phyloP scores from a whole-genome alignment of 148 eudicot genomes.

The Amaranthus palmeri region DNA sequence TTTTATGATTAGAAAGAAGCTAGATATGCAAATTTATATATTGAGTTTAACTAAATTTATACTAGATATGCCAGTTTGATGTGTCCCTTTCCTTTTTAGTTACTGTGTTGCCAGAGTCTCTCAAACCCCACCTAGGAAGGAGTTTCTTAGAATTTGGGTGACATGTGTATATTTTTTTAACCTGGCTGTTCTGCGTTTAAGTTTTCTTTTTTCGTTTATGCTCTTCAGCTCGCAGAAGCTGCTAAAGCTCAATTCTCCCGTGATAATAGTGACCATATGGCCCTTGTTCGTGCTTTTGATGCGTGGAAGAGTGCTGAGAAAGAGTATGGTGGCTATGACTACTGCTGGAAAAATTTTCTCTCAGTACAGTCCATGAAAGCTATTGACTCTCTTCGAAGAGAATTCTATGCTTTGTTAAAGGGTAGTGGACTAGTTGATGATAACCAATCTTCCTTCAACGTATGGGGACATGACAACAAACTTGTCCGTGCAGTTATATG shows the following conservation, averaged over 20 bases:
- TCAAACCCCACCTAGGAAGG: too few relatives aligned
- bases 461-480: slow-evolving; percentile 66
- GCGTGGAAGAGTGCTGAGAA: slow-evolving; percentile 90
- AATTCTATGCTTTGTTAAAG: slow-evolving; percentile 71
- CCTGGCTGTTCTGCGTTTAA: neutral
- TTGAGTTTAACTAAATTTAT: too few relatives aligned
- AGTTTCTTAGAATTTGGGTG: too few relatives aligned
- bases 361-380: slow-evolving; percentile 94
- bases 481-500: slow-evolving; percentile 82
- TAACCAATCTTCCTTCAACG: slow-evolving; percentile 39
- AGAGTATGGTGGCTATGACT: slow-evolving; percentile 67
- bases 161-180: too few relatives aligned
- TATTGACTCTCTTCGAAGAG: slow-evolving; percentile 82
- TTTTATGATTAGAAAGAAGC: neutral
- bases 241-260: slow-evolving; percentile 85
- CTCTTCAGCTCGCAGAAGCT: slow-evolving; percentile 86
- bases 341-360: slow-evolving; percentile 95
- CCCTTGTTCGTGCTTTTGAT: slow-evolving; percentile 90
- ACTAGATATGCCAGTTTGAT: too few relatives aligned
- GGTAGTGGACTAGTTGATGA: slow-evolving; percentile 77
- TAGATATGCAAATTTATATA: too few relatives aligned
- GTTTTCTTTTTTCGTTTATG: neutral
- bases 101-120: too few relatives aligned
- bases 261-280: slow-evolving; percentile 87
- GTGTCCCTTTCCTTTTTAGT: too few relatives aligned